Evolutionary conservation across 2,329 filamentous ascomycete genomes (phyloP).

Genomic region (Paracoccidioides brasiliensis): DNA sequence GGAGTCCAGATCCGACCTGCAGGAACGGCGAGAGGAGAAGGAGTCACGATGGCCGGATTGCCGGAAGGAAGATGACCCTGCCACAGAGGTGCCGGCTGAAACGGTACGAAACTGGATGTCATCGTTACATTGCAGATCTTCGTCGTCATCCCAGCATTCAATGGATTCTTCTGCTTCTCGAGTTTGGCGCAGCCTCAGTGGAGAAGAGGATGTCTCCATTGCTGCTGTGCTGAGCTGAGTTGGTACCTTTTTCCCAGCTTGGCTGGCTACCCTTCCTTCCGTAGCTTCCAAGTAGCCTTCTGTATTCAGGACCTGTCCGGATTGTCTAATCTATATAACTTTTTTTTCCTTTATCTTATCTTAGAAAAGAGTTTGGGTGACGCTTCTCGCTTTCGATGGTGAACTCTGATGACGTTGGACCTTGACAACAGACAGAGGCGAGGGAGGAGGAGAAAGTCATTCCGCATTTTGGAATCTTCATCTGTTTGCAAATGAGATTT

Average conservation of each 20-base stretch:
- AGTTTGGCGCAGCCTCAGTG: constrained; percentile 21
- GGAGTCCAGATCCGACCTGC: constrained; percentile 70
- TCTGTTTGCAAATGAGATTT: not conserved
- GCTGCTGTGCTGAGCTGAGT: constrained; percentile 5
- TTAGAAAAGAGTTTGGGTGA: not conserved
- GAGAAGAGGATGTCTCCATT: constrained; percentile 28
- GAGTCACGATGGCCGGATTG: constrained; percentile 51
- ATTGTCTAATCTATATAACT: not conserved
- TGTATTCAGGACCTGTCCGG: not conserved
- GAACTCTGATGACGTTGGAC: not conserved
- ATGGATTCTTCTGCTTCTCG: constrained; percentile 23
- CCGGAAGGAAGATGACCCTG: constrained; percentile 29
- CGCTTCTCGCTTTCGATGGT: not conserved
- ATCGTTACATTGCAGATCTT: constrained; percentile 35
- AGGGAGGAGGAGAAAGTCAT: constrained; percentile 8
- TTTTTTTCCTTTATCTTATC: not conserved
- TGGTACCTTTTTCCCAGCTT: not conserved
- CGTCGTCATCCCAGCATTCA: constrained; percentile 39
- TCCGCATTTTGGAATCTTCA: not conserved
- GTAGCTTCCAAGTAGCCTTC: not conserved
- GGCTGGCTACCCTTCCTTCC: not conserved
- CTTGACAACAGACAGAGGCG: not conserved
- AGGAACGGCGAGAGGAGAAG: constrained; percentile 67
- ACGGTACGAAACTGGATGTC: constrained; percentile 33
- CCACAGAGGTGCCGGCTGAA: constrained; percentile 34